Evolutionary conservation across 805 yeast genomes (phyloP), one percentile per base, ranked within the genome.

Genomic region (Yarrowia sp.): DNA sequence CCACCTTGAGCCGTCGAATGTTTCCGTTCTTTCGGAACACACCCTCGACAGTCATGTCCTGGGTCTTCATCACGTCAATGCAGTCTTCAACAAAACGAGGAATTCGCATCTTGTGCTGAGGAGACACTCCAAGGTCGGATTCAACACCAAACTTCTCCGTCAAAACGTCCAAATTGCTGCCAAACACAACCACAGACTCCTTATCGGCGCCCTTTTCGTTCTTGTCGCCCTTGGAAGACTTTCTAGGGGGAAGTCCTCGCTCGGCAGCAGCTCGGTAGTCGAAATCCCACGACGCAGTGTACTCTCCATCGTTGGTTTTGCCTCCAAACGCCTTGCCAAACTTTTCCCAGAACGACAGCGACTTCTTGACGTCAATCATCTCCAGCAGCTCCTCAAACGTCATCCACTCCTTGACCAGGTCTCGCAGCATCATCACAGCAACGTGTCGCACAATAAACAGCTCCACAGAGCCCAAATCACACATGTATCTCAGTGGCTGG

Each of bases 21-120:
- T 95, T 95, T 75, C 99, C 99, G 76, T 95, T 95, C 75, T 93
- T 89, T 74, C 99, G 86, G 84, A 95, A 95, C 5, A 95, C 89
- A 70, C 99, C 99, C 78, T 95, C 99, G 10, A 80, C 92, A 2
- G 98, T 91, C 89, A 94, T 86, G 78, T 95, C 98, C 82, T 91
- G 92, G 70, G 89, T 94, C 67, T 91, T 85, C 81, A 95, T 85
- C 0, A 97, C 90, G 40, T 86, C 85, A 43, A 95, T 86, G 16
- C 93, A 81, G 74, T 95, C 98, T 74, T 94, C 98, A 52, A 95
- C 83, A 46, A 95, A 81, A 59, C 91, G 83, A 0, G 99, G 99
- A 50, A 95, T 89, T 45, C 87, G 84, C 52, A 95, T 83, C n/a
- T 76, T 70, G 72, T 87, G 87, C 0, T 87, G 81, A 0, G 97